Evolutionary conservation across 1,284 basidiomycete species (phyloP).

Genomic region (Rhodotorula sp.): DNA sequence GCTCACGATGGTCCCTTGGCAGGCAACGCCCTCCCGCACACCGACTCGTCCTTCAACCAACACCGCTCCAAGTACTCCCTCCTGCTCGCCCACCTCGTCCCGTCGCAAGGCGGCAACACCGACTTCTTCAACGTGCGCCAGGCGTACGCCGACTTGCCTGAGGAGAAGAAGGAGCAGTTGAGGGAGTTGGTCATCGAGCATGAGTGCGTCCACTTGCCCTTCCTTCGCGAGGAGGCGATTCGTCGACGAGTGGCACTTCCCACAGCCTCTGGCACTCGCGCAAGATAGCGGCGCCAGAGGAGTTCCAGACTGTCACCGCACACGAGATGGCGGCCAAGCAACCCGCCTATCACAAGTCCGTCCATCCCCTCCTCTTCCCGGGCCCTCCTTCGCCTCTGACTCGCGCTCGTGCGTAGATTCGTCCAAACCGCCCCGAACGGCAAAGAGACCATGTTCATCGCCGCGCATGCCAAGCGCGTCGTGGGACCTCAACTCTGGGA

Average conservation of each 20-base stretch:
- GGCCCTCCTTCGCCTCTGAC: not conserved
- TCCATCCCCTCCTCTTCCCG: not conserved
- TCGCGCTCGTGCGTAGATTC: constrained; percentile 20
- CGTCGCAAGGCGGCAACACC: constrained; percentile 38
- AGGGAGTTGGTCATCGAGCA: not conserved
- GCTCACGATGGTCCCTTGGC: not conserved
- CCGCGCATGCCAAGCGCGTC: constrained; percentile 6
- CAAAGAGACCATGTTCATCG: constrained; percentile 46
- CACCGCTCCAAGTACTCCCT: constrained; percentile 45
- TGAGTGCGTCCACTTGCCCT: not conserved
- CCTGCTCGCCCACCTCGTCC: constrained; percentile 46
- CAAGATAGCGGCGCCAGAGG: constrained; percentile 1
- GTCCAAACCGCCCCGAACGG: constrained; percentile 44
- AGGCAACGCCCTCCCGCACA: constrained; percentile 45
- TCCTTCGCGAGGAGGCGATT: too few species aligned
- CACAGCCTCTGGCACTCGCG: constrained; percentile 7
- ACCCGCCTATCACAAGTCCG: constrained; percentile 38
- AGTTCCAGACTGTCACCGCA: constrained; percentile 3
- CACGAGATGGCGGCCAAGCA: constrained; percentile 41
- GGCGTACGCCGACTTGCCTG: not conserved
- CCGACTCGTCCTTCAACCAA: constrained; percentile 46
- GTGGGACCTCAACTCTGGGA: not conserved
- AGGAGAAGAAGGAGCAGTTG: constrained; percentile 10
- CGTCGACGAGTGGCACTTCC: too few species aligned
- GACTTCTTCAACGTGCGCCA: not conserved